Conservation (phyloP, 805 yeast genomes). For the Maudiozyma turicensis region DNA sequence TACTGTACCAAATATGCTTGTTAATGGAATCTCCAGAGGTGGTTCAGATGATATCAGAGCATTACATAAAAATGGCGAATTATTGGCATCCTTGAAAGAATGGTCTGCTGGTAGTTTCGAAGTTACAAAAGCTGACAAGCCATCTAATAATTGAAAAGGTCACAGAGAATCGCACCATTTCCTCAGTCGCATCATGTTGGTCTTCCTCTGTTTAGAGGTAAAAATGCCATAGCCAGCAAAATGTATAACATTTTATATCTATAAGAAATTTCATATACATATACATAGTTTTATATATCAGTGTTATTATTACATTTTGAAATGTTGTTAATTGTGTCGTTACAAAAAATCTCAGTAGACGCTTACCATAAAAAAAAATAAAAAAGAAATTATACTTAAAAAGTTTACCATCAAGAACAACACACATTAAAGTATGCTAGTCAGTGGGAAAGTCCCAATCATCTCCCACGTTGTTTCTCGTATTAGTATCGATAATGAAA, state of each 20-base stretch:
- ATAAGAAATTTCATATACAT: no score
- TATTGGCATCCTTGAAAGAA: constrained; percentile 40
- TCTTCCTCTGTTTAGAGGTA: no score
- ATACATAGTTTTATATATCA: no score
- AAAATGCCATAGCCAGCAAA: no score
- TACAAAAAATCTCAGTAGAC: no score
- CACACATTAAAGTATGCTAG: not conserved
- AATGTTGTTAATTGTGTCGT: no score
- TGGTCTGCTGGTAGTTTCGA: constrained; percentile 18
- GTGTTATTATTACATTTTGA: no score
- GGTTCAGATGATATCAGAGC: constrained; percentile 76
- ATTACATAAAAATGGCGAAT: constrained; percentile 47
- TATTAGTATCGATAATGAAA: constrained; percentile 10
- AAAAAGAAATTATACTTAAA: not conserved
- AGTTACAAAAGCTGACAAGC: constrained; percentile 9
- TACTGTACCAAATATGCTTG: constrained; percentile 85
- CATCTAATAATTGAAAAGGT: constrained; percentile 14
- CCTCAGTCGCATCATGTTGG: no score
- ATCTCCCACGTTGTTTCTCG: not conserved
- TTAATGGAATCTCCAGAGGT: constrained; percentile 70
- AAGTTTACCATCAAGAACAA: not conserved
- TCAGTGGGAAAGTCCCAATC: not conserved
- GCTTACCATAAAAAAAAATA: no score
- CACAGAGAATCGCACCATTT: not conserved
- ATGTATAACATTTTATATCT: no score